phyloP scores from a whole-genome alignment of 2,329 filamentous ascomycete species.

The Endoconidiophora laricicola region DNA sequence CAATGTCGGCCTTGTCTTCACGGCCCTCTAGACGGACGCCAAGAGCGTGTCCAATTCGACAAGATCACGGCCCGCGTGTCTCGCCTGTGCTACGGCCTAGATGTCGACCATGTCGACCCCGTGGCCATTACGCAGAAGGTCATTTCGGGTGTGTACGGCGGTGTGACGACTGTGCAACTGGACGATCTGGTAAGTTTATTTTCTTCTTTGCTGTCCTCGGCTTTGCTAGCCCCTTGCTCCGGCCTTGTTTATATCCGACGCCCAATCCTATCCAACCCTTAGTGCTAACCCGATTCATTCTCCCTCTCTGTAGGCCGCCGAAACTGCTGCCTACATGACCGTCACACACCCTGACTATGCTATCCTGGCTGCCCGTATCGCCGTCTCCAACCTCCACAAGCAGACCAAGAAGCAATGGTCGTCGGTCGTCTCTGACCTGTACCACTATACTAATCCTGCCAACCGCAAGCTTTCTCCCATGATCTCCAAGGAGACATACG shows the following conservation, averaged over 20 bases:
- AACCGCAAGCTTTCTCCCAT: conserved; percentile 73
- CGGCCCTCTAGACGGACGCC: conserved; percentile 64
- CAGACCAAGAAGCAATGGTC: conserved; percentile 99
- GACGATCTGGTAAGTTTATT: conserved; percentile 73
- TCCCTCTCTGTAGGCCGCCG: conserved; percentile 55
- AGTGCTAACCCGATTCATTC: conserved; percentile 13
- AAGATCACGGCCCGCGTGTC: conserved; percentile 99
- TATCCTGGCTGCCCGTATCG: conserved; percentile 93
- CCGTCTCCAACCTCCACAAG: conserved; percentile 98
- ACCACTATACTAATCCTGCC: conserved; percentile 91
- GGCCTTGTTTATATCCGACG: not conserved
- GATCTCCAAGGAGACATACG: conserved; percentile 84
- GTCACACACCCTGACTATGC: conserved; percentile 98
- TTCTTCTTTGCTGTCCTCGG: not conserved
- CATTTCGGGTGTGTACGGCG: conserved; percentile 97
- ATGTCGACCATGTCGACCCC: conserved; percentile 86
- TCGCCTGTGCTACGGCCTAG: conserved; percentile 90
- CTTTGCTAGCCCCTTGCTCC: not conserved
- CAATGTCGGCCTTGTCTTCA: conserved; percentile 2
- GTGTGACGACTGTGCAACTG: conserved; percentile 88
- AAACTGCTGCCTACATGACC: conserved; percentile 99
- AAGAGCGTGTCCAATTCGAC: conserved; percentile 99
- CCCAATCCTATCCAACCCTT: not conserved
- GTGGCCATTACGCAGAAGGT: conserved; percentile 98
- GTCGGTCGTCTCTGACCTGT: conserved; percentile 82